phyloP scores from a whole-genome alignment of 2,329 filamentous ascomycete species.

The Phyllosticta paracitricarpa region DNA sequence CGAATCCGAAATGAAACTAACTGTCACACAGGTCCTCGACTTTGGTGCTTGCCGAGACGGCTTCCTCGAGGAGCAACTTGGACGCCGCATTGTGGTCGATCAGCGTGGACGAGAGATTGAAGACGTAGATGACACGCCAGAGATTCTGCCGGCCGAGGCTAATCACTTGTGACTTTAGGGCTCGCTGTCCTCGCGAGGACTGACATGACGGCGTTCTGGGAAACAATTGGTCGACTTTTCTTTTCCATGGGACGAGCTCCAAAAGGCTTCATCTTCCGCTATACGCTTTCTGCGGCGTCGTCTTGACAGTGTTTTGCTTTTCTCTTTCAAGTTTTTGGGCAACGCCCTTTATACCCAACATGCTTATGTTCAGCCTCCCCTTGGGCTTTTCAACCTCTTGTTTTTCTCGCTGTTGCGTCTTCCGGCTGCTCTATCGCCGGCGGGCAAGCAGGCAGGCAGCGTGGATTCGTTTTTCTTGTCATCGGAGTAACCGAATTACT shows the following conservation, averaged over 20 bases:
- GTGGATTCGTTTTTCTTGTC: background rate
- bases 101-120: conserved; percentile 26
- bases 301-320: background rate
- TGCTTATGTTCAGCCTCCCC: background rate
- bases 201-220: background rate
- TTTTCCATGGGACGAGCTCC: background rate
- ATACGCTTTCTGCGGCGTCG: background rate
- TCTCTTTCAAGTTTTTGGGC: background rate
- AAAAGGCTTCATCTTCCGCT: background rate
- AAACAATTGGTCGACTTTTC: background rate
- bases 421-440: no score
- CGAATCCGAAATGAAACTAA: conserved; percentile 22
- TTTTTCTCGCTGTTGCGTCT: no score
- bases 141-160: background rate
- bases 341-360: background rate
- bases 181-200: background rate
- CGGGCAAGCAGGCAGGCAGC: background rate
- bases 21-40: conserved; percentile 67
- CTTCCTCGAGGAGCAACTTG: conserved; percentile 64
- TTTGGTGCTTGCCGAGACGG: conserved; percentile 92
- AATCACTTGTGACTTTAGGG: background rate
- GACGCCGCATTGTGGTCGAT: conserved; percentile 58
- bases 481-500: background rate
- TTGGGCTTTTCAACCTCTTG: background rate
- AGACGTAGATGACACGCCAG: conserved; percentile 21